Percentiles rank a stretch among this genome's conserved stretches.
phyloP scores from a whole-genome alignment of 2,329 filamentous ascomycete species.

The Fusarium tricinctum region DNA sequence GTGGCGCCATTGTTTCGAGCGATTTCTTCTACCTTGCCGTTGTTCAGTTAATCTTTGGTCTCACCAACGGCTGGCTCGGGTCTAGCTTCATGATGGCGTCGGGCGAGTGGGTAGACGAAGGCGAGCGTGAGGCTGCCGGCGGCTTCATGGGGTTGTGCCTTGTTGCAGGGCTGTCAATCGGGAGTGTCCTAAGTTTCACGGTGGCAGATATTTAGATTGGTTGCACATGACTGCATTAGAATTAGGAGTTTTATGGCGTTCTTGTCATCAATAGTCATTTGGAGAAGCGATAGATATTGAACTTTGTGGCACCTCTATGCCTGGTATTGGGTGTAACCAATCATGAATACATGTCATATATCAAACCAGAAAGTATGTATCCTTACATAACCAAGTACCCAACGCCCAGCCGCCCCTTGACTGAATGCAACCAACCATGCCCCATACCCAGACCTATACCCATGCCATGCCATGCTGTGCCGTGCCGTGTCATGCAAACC shows the following conservation, averaged over 20 bases:
- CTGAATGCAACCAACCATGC: constrained; percentile 43
- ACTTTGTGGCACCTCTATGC: constrained; percentile 20
- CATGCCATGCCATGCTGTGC: constrained; percentile 29
- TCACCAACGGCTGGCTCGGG: constrained; percentile 89
- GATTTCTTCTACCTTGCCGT: constrained; percentile 90
- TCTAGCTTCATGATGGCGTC: constrained; percentile 94
- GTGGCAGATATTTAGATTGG: constrained; percentile 65
- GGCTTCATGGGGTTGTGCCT: constrained; percentile 95
- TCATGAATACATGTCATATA: constrained; percentile 34
- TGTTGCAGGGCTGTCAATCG: constrained; percentile 84
- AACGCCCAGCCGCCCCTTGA: constrained; percentile 41
- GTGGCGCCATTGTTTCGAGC: constrained; percentile 79
- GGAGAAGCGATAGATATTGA: constrained; percentile 27
- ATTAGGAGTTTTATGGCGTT: constrained; percentile 22
- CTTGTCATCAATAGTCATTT: constrained; percentile 21
- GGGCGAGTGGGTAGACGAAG: constrained; percentile 81
- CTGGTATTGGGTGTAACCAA: constrained; percentile 33
- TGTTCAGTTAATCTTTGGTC: constrained; percentile 86
- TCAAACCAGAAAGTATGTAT: constrained; percentile 32
- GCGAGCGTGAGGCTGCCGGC: constrained; percentile 88
- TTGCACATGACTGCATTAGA: constrained; percentile 23
- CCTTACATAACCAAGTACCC: constrained; percentile 35
- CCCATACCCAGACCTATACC: constrained; percentile 30
- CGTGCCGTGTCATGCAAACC: constrained; percentile 43
- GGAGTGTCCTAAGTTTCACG: constrained; percentile 91